Evolutionary conservation across 768 basidiomycete species (phyloP).

Genomic region (Gautieria morchelliformis): DNA sequence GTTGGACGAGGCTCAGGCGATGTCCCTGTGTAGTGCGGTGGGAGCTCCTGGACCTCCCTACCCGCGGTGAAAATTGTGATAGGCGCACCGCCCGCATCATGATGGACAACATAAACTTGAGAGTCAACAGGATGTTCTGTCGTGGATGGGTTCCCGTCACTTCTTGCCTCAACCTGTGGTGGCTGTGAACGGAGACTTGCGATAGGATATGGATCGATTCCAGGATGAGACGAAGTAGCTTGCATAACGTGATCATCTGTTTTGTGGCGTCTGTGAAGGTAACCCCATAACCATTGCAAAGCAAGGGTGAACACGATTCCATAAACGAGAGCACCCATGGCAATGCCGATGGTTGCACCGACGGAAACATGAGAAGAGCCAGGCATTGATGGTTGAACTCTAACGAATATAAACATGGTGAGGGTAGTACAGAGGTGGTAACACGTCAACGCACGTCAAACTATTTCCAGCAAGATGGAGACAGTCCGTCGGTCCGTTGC

Average conservation of each 20-base stretch:
- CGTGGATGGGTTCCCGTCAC: background rate
- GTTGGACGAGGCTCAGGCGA: background rate
- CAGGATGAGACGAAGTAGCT: background rate
- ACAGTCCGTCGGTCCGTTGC: constrained; percentile 1
- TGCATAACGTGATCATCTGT: constrained; percentile 4
- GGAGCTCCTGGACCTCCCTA: background rate
- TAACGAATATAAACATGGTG: background rate
- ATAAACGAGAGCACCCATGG: constrained; percentile 12
- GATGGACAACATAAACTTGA: constrained; percentile 5
- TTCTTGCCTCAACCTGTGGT: background rate
- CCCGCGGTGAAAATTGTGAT: background rate
- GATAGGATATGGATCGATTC: background rate
- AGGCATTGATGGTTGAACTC: constrained; percentile 6
- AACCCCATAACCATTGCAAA: background rate
- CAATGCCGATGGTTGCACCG: constrained; percentile 15
- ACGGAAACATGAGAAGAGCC: constrained; percentile 13
- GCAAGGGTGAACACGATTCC: constrained; percentile 11
- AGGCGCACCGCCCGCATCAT: constrained; percentile 1
- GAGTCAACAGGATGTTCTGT: background rate
- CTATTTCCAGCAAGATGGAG: background rate
- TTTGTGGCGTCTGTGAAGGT: background rate
- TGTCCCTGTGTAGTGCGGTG: background rate
- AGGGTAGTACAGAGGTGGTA: constrained; percentile 3
- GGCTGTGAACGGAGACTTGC: background rate
- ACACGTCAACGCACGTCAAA: background rate